phyloP scores from a whole-genome alignment of 2,329 filamentous ascomycete species.

The Paracamarosporium sp. region DNA sequence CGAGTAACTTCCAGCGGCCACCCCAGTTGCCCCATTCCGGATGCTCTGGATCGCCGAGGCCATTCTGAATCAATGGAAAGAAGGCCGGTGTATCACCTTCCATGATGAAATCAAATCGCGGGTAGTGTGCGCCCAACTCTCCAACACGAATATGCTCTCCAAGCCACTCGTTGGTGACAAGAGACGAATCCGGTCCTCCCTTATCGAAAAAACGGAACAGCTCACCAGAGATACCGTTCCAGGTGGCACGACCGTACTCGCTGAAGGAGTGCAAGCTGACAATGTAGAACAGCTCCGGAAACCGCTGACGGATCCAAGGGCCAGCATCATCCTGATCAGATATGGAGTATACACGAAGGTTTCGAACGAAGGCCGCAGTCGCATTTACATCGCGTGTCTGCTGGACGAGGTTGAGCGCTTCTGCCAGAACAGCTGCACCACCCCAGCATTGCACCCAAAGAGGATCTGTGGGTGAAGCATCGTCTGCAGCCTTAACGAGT shows the following conservation, averaged over 20 bases:
- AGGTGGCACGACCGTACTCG: constrained; percentile 57
- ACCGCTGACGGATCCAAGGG: constrained; percentile 58
- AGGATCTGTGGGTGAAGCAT: constrained; percentile 43
- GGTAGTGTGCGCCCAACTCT: constrained; percentile 42
- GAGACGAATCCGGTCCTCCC: constrained; percentile 53
- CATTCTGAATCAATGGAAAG: constrained; percentile 52
- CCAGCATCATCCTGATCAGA: constrained; percentile 64
- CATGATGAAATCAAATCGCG: constrained; percentile 55
- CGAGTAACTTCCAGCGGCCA: constrained; percentile 42
- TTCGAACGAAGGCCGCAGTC: constrained; percentile 31
- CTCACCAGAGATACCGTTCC: constrained; percentile 59
- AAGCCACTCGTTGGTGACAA: constrained; percentile 58
- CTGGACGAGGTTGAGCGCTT: constrained; percentile 50
- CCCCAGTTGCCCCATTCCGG: constrained; percentile 57
- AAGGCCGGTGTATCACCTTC: constrained; percentile 57
- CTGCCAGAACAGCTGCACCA: constrained; percentile 57
- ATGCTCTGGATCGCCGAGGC: constrained; percentile 50
- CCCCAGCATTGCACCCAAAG: constrained; percentile 29
- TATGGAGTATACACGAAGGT: constrained; percentile 47
- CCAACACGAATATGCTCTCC: constrained; percentile 58
- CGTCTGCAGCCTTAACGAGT: constrained; percentile 27
- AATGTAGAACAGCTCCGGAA: constrained; percentile 61
- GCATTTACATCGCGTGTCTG: constrained; percentile 16
- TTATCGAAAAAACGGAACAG: constrained; percentile 40
- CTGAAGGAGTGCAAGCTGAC: constrained; percentile 60